Evolutionary conservation across 345 rosid species (phyloP), one percentile per base, ranked within the genome.

Genomic region (Pelargonium nanum): DNA sequence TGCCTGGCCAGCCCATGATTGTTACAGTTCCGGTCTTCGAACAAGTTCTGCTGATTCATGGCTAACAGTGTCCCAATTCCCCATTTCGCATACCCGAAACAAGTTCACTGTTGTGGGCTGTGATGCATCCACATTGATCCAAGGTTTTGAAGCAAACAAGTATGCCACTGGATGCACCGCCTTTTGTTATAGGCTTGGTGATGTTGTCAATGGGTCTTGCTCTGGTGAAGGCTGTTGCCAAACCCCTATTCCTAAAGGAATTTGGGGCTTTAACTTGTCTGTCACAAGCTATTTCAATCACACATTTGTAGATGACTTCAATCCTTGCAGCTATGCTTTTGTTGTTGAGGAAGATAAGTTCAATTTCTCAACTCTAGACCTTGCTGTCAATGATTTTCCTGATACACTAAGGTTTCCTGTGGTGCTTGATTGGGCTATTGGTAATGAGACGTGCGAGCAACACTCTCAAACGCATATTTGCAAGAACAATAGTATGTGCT

Each of bases 301-400:
- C 21, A 6, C 2, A 16, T 0, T 5, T 0, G 57, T 57, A 2
- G 12, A 26, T 52, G 6, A 22, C 19, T 62, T 66, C 65, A 74
- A 60, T 60, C 71, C 64, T 2, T 74, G 78, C 53, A 60, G 72
- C 64, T 67, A 66, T 45, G 64, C 72, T 1, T 70, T 74, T 50
- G 8, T 67, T 17, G 75, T n/a, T 19, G 70, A 64, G 20, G 60
- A 51, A 6, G 58, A 5, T 12, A 10, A 53, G 56, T 62, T 62
- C 56, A 26, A 26, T 19, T 62, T 62, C 65, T 40, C 66, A 6
- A 19, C 32, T 2, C 52, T 17, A 4, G 5, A 48, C 45, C 61
- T 67, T 34, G 2, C 0, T 4, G 9, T 8, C 13, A 4, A 15
- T 4, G 1, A 1, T 15, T 34, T 34, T 1, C 5, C 16, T 0